A percentile compares a stretch with the other conserved stretches of the same genome.
Evolutionary conservation across 2,329 filamentous ascomycete genomes (phyloP).

Genomic region (Alternaria angustiovoidea): DNA sequence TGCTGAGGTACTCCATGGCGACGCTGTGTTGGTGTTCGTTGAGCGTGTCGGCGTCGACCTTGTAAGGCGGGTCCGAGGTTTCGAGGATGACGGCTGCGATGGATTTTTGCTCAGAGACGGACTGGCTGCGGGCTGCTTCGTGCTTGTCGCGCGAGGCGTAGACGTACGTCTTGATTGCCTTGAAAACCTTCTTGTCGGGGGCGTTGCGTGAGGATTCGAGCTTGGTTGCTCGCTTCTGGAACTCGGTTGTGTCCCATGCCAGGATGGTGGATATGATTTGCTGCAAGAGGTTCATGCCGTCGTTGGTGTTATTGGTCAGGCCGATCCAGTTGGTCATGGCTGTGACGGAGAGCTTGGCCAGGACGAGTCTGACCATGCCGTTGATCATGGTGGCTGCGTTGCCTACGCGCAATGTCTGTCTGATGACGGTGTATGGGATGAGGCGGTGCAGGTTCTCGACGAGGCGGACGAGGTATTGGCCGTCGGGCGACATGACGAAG

Average conservation of each 20-base stretch:
- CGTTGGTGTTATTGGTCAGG: constrained; percentile 72
- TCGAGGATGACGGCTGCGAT: constrained; percentile 74
- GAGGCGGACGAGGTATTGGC: constrained; percentile 75
- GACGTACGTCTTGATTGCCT: constrained; percentile 67
- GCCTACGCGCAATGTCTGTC: constrained; percentile 76
- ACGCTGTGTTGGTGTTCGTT: constrained; percentile 68
- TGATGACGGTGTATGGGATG: constrained; percentile 74
- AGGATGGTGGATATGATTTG: constrained; percentile 77
- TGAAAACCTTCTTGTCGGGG: constrained; percentile 68
- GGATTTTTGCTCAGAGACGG: constrained; percentile 63
- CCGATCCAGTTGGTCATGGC: constrained; percentile 83
- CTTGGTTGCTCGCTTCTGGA: constrained; percentile 69
- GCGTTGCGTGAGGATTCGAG: constrained; percentile 69
- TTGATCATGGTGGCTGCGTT: constrained; percentile 85
- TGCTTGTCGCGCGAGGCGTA: constrained; percentile 64
- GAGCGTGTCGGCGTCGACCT: constrained; percentile 56
- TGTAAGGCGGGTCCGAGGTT: constrained; percentile 51
- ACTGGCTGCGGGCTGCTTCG: constrained; percentile 65
- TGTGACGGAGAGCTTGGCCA: constrained; percentile 79
- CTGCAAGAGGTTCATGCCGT: constrained; percentile 83
- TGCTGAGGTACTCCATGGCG: constrained; percentile 74
- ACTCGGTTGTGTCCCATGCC: constrained; percentile 75
- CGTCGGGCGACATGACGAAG: constrained; percentile 76
- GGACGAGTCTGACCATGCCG: constrained; percentile 73
- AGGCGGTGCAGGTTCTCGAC: constrained; percentile 74